These are phyloP conservation scores for Murraya koenigii DNA, from an alignment of 345 rosid genomes.

Conservation along the genomic window DNA sequence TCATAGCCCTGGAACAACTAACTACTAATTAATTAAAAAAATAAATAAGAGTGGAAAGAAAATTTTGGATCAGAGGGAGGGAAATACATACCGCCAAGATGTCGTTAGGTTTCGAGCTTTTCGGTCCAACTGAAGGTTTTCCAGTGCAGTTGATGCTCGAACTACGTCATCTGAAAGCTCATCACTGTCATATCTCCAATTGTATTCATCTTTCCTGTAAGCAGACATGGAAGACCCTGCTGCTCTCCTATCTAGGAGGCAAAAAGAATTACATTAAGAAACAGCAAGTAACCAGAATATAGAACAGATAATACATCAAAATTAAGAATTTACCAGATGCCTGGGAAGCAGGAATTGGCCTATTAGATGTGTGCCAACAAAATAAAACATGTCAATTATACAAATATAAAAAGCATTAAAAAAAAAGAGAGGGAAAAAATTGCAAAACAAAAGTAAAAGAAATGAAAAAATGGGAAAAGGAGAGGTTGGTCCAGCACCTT, in stretches of 20 bases:
- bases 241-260: constrained; percentile 68
- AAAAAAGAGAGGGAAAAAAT: background rate
- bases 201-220: constrained; percentile 79
- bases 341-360: constrained; percentile 56
- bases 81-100: constrained; percentile 78
- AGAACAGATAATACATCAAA: background rate
- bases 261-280: constrained; percentile 17
- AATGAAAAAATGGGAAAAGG: background rate
- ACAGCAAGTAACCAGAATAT: constrained; percentile 1
- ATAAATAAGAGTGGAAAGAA: background rate
- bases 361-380: constrained; percentile 24
- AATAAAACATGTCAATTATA: constrained; percentile 15
- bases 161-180: constrained; percentile 67
- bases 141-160: constrained; percentile 78
- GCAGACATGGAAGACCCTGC: constrained; percentile 71
- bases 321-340: constrained; percentile 60
- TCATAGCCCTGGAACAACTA: background rate
- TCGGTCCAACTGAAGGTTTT: constrained; percentile 93
- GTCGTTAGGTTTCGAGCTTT: constrained; percentile 81
- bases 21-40: background rate
- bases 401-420: background rate
- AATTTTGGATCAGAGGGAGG: background rate
- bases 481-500: constrained; percentile 48
- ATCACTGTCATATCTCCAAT: constrained; percentile 70
- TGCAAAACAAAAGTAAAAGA: background rate